These are phyloP conservation scores for Phaeosphaeriaceae sp. DNA, from an alignment of 2,329 filamentous ascomycete species.

Conservation along the genomic window DNA sequence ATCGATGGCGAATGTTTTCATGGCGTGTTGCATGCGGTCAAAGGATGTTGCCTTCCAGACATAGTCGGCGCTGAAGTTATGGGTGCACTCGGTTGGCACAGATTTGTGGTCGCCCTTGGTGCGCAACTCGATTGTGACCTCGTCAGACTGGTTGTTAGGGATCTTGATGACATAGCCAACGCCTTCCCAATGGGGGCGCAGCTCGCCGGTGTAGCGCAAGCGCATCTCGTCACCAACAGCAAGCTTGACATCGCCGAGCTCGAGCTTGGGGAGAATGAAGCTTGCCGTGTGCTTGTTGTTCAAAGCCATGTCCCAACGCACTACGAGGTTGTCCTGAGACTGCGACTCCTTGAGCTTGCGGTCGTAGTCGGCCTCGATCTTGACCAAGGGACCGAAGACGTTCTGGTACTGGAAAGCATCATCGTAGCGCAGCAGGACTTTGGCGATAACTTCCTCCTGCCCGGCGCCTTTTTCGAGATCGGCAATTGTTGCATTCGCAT, in stretches of 20 bases:
- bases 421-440: slow-evolving; percentile 91
- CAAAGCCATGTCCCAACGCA: slow-evolving; percentile 92
- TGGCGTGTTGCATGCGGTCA: slow-evolving; percentile 97
- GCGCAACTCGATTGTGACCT: slow-evolving; percentile 92
- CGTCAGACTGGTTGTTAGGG: slow-evolving; percentile 97
- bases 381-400: slow-evolving; percentile 95
- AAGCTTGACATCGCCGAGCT: slow-evolving; percentile 96
- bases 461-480: slow-evolving; percentile 91
- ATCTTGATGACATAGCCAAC: slow-evolving; percentile 99
- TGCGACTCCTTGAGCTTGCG: slow-evolving; percentile 98
- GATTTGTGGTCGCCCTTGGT: slow-evolving; percentile 96
- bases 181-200: slow-evolving; percentile 92
- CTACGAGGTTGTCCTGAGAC: slow-evolving; percentile 92
- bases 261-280: slow-evolving; percentile 95
- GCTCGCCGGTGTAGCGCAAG: slow-evolving; percentile 92
- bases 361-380: slow-evolving; percentile 99
- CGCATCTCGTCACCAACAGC: slow-evolving; percentile 99
- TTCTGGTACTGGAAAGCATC: slow-evolving; percentile 99
- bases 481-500: slow-evolving; percentile 83
- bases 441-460: slow-evolving; percentile 93
- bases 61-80: slow-evolving; percentile 98
- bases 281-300: slow-evolving; percentile 98
- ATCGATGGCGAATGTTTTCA: slow-evolving; percentile 99
- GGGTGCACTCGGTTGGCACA: slow-evolving; percentile 92
- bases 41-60: slow-evolving; percentile 99